Evolutionary conservation across 768 basidiomycete species (phyloP).

Genomic region (Hygrocybe coccinea): DNA sequence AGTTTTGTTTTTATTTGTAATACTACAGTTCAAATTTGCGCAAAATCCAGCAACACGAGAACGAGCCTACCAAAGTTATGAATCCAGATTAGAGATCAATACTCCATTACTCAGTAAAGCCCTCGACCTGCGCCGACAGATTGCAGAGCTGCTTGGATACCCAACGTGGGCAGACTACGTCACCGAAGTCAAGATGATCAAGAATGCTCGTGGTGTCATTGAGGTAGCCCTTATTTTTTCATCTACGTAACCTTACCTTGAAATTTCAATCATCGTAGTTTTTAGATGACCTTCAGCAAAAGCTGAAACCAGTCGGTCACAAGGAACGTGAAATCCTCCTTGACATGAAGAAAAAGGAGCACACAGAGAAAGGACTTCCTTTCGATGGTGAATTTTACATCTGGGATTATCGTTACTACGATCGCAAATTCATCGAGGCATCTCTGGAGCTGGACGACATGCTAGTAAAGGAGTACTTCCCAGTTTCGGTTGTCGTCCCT

Average conservation of each 20-base stretch:
- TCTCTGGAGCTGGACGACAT: constrained; percentile 68
- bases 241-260: neutral
- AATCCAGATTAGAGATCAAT: constrained; percentile 64
- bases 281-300: constrained; percentile 67
- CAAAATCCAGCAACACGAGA: constrained; percentile 64
- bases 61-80: constrained; percentile 60
- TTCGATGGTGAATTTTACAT: constrained; percentile 73
- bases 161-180: constrained; percentile 79
- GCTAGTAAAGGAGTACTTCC: constrained; percentile 85
- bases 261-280: constrained; percentile 44
- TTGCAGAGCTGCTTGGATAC: constrained; percentile 66
- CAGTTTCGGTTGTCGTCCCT: constrained; percentile 77
- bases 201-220: constrained; percentile 56
- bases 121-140: constrained; percentile 64
- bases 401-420: constrained; percentile 82
- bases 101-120: constrained; percentile 64
- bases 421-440: constrained; percentile 61
- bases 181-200: constrained; percentile 85
- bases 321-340: constrained; percentile 66
- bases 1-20: neutral
- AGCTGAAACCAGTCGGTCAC: constrained; percentile 65
- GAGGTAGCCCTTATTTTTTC: constrained; percentile 36
- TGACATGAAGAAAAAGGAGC: constrained; percentile 70
- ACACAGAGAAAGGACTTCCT: constrained; percentile 50
- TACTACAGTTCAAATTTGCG: constrained; percentile 70